A percentile compares a stretch with the other conserved stretches of the same genome.
phyloP scores from a whole-genome alignment of 352 stramenopile genomes.

The Phytophthora sp. region DNA sequence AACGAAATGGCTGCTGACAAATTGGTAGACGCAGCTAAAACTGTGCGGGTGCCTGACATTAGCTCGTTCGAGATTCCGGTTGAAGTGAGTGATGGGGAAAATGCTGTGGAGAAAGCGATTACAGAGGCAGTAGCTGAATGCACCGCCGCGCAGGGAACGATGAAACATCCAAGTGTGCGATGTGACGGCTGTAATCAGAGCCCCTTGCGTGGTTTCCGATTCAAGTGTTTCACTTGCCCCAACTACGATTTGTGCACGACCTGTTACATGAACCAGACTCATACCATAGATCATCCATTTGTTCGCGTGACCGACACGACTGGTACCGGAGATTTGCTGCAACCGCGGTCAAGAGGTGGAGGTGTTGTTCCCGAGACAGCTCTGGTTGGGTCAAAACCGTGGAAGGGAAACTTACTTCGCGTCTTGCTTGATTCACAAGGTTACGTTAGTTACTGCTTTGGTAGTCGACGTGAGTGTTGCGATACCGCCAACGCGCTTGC shows the following conservation, averaged over 20 bases:
- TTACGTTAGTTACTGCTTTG: constrained; percentile 54
- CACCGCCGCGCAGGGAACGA: constrained; percentile 30
- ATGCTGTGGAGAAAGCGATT: constrained; percentile 33
- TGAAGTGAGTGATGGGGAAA: constrained; percentile 25
- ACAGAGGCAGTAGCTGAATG: constrained; percentile 35
- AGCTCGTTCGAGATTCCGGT: constrained; percentile 40
- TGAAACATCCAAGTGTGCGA: constrained; percentile 72
- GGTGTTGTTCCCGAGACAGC: constrained; percentile 54
- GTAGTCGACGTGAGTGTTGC: constrained; percentile 44
- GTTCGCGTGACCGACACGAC: constrained; percentile 55
- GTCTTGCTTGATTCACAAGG: constrained; percentile 55
- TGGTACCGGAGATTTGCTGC: constrained; percentile 61
- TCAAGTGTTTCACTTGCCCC: constrained; percentile 78
- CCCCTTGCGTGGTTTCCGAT: constrained; percentile 67
- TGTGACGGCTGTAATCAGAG: constrained; percentile 82
- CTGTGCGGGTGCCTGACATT: constrained; percentile 48
- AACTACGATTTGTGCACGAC: constrained; percentile 79
- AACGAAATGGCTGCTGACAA: constrained; percentile 50
- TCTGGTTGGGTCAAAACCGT: constrained; percentile 66
- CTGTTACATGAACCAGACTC: constrained; percentile 70
- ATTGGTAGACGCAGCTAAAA: constrained; percentile 51
- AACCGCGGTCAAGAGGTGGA: constrained; percentile 62
- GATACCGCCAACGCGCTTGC: constrained; percentile 45
- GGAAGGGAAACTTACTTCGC: constrained; percentile 64
- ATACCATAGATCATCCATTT: constrained; percentile 75